These are phyloP conservation scores for Blastobotrys robertii DNA, from an alignment of 805 yeast genomes.

Conservation along the genomic window DNA sequence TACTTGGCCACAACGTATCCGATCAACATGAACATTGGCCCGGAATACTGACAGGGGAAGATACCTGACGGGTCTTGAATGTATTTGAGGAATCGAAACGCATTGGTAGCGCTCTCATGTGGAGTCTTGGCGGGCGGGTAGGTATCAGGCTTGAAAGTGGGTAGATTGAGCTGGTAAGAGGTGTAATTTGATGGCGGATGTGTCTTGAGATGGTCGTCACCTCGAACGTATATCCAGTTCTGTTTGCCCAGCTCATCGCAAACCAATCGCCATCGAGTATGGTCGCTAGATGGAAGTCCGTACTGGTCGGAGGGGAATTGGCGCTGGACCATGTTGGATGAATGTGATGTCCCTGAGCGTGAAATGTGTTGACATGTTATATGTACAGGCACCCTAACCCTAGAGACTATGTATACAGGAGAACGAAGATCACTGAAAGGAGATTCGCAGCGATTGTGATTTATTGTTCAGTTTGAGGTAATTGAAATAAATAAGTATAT, in stretches of 20 bases:
- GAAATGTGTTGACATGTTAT: not conserved
- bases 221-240: slow-evolving; percentile 55
- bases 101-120: slow-evolving; percentile 56
- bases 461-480: no score
- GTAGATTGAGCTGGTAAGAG: slow-evolving; percentile 21
- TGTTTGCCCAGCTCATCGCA: slow-evolving; percentile 68
- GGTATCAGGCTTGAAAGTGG: slow-evolving; percentile 22
- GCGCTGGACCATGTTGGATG: not conserved
- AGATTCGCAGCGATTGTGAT: no score
- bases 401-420: no score
- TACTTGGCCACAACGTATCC: slow-evolving; percentile 75
- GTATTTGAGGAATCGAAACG: slow-evolving; percentile 56
- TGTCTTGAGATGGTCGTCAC: slow-evolving; percentile 26
- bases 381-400: no score
- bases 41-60: slow-evolving; percentile 88
- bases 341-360: not conserved
- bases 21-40: slow-evolving; percentile 95
- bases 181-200: slow-evolving; percentile 27
- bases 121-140: slow-evolving; percentile 31
- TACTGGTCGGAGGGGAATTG: slow-evolving; percentile 48
- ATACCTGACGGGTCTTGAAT: slow-evolving; percentile 80
- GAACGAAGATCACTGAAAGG: no score
- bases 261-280: slow-evolving; percentile 61
- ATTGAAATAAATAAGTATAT: no score
- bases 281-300: slow-evolving; percentile 61